Percentiles rank a stretch among this genome's conserved stretches.
phyloP scores from a whole-genome alignment of 371 early-diverging fungal species.

The Mucor sp. region DNA sequence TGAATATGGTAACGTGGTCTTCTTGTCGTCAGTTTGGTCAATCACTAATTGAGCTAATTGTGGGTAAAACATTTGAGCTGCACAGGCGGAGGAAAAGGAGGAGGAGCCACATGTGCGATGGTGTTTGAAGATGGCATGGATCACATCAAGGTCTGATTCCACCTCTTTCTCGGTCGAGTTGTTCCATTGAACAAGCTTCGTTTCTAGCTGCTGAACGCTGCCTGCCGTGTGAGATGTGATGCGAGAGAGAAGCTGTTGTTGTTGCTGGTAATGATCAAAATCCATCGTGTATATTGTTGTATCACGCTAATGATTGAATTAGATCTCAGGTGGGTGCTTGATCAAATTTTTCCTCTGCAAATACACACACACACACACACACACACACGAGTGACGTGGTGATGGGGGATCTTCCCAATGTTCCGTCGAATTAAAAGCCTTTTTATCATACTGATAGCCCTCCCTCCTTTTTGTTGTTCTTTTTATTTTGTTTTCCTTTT shows the following conservation, averaged over 20 bases:
- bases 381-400: neutral
- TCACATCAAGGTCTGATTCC: neutral
- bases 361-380: neutral
- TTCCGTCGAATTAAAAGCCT: constrained; percentile 6
- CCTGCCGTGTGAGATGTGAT: neutral
- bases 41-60: neutral
- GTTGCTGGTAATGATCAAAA: neutral
- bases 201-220: neutral
- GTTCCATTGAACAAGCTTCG: neutral
- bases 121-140: constrained; percentile 14
- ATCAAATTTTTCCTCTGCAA: neutral
- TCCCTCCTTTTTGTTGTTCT: constrained; percentile 7
- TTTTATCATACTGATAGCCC: neutral
- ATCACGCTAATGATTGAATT: neutral
- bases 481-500: constrained; percentile 20
- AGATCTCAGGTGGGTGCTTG: neutral
- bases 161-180: neutral
- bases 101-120: constrained; percentile 4
- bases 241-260: neutral
- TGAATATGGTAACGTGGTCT: neutral
- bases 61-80: neutral
- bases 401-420: neutral
- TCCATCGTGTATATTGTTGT: neutral
- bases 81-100: neutral
- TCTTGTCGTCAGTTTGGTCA: neutral